Evolutionary conservation across 345 rosid species (phyloP).

Genomic region (Hibiscus trionum): DNA sequence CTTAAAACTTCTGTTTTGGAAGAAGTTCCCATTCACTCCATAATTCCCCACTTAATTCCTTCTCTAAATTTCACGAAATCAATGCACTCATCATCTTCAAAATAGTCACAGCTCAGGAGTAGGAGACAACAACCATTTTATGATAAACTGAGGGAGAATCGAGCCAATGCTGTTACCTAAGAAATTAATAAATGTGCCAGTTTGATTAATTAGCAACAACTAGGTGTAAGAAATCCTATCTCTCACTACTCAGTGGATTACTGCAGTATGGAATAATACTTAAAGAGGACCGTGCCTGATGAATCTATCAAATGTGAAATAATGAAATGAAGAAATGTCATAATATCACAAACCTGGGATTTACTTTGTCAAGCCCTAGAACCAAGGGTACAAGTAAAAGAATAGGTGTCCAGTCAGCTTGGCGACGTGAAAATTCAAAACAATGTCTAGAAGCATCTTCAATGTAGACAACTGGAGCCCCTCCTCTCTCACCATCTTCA

Average conservation of each 20-base stretch:
- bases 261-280: not conserved
- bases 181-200: not conserved
- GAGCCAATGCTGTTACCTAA: not conserved
- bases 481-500: conserved; percentile 94
- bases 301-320: not conserved
- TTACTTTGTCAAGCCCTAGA: conserved; percentile 84
- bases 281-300: not conserved
- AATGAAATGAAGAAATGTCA: not conserved
- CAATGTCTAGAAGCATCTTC: conserved; percentile 73
- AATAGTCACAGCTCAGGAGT: not conserved
- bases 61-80: not conserved
- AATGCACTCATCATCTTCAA: not conserved
- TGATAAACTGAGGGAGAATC: not conserved
- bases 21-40: not conserved
- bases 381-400: conserved; percentile 91
- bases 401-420: conserved; percentile 66
- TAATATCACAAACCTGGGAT: conserved; percentile 56
- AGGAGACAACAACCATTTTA: not conserved
- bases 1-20: not conserved
- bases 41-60: not conserved
- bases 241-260: not conserved
- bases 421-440: conserved; percentile 57
- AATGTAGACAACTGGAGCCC: conserved; percentile 82
- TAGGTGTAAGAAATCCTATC: not conserved
- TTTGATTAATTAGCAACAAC: not conserved